A percentile compares a stretch with the other conserved stretches of the same genome.
phyloP scores from a whole-genome alignment of 73 alveolate species.

The Paramecium sonneborni region DNA sequence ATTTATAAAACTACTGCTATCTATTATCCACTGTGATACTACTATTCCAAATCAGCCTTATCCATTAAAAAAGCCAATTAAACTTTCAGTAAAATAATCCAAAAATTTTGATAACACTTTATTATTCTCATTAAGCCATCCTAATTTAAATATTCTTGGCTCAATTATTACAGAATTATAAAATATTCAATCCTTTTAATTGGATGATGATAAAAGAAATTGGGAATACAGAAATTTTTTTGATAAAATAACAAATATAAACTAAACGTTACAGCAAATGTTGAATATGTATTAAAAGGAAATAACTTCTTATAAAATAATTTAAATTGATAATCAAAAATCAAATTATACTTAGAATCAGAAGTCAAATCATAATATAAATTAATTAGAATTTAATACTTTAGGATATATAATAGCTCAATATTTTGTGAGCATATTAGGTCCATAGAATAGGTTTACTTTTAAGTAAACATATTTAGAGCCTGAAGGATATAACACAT shows the following conservation, averaged over 20 bases:
- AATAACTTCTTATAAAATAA: neutral
- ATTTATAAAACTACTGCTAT: neutral
- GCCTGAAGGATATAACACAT: neutral
- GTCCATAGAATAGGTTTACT: conserved; percentile 2
- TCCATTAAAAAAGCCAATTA: neutral
- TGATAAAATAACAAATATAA: neutral
- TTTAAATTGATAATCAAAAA: neutral
- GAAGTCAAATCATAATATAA: too few relatives aligned
- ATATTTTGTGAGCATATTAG: conserved; percentile 29
- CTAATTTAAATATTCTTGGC: neutral
- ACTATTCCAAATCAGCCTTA: neutral
- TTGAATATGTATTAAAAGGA: neutral
- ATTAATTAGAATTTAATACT: neutral
- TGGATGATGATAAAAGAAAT: neutral
- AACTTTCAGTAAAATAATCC: neutral
- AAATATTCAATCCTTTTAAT: neutral
- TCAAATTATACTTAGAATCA: neutral
- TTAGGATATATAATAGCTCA: conserved; percentile 16
- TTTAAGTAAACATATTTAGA: neutral
- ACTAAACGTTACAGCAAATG: neutral
- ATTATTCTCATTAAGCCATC: neutral
- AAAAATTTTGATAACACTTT: neutral
- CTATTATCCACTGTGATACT: neutral
- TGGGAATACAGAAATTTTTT: neutral
- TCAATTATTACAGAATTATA: neutral